phyloP scores from a whole-genome alignment of 306 rosid genomes.

The Corylus americana region DNA sequence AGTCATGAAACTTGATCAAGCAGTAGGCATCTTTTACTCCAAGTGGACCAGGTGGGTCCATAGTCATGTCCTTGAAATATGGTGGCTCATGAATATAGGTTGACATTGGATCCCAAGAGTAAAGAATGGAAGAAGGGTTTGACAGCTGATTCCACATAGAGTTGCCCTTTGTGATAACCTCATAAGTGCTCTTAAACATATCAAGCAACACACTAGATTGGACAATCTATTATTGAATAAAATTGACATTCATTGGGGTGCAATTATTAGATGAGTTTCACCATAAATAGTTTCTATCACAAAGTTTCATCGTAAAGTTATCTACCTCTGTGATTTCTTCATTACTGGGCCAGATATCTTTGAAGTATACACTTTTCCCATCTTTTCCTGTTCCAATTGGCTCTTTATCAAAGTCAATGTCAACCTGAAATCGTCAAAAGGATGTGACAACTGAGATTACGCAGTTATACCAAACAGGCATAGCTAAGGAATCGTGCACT shows the following conservation, averaged over 20 bases:
- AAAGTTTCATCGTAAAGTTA: background rate
- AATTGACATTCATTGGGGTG: background rate
- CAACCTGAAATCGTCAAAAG: conserved; percentile 35
- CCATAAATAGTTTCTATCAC: background rate
- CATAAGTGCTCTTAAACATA: conserved; percentile 46
- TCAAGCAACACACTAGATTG: conserved; percentile 40
- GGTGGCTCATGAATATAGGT: conserved; percentile 49
- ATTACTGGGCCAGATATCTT: conserved; percentile 54
- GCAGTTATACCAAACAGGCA: background rate
- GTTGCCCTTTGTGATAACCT: conserved; percentile 39
- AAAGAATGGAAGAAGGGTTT: conserved; percentile 35
- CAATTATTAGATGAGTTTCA: background rate
- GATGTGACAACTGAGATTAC: background rate
- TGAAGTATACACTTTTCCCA: conserved; percentile 36
- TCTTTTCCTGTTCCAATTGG: conserved; percentile 46
- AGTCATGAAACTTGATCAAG: conserved; percentile 44
- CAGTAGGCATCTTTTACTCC: conserved; percentile 43
- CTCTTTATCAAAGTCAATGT: conserved; percentile 44
- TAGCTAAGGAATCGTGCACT: no score
- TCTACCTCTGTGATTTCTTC: conserved; percentile 45
- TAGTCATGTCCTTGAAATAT: conserved; percentile 39
- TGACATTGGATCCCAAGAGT: conserved; percentile 42
- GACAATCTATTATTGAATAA: conserved; percentile 26
- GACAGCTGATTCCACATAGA: conserved; percentile 40
- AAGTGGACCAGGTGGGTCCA: conserved; percentile 37